A percentile compares a stretch with the other conserved stretches of the same genome.
Evolutionary conservation across 768 basidiomycete genomes (phyloP).

Genomic region (Mycena maculata): DNA sequence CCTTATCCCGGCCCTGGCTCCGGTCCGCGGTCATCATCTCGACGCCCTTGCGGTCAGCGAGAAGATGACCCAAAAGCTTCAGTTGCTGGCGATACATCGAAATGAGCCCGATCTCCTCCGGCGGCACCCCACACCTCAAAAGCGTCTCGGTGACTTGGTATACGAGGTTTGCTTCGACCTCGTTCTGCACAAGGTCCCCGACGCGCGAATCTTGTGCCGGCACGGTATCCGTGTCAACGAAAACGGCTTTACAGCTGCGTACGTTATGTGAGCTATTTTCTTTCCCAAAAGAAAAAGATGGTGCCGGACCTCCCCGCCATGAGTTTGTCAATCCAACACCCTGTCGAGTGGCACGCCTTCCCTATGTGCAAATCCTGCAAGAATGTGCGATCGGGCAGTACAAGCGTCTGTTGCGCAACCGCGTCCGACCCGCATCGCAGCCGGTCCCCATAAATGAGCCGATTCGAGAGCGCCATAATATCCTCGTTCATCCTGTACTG

Average conservation of each 20-base stretch:
- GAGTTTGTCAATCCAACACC: slow-evolving; percentile 80
- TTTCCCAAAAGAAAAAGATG: not conserved
- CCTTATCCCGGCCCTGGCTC: slow-evolving; percentile 96
- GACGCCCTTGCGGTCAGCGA: slow-evolving; percentile 66
- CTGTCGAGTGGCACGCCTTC: slow-evolving; percentile 44
- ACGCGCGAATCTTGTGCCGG: slow-evolving; percentile 84
- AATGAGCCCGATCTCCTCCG: slow-evolving; percentile 86
- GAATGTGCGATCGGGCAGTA: slow-evolving; percentile 60
- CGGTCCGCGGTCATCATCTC: slow-evolving; percentile 94
- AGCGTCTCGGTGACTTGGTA: slow-evolving; percentile 78
- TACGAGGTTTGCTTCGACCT: slow-evolving; percentile 77
- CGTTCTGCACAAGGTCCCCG: slow-evolving; percentile 93
- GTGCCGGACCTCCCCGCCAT: slow-evolving; percentile 70
- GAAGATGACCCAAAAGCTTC: slow-evolving; percentile 81
- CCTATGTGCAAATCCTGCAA: slow-evolving; percentile 57
- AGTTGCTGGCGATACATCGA: slow-evolving; percentile 96
- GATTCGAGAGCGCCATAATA: slow-evolving; percentile 93
- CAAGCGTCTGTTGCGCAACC: slow-evolving; percentile 71
- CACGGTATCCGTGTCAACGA: slow-evolving; percentile 91
- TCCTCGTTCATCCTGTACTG: slow-evolving; percentile 98
- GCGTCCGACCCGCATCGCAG: slow-evolving; percentile 82
- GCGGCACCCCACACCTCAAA: slow-evolving; percentile 68
- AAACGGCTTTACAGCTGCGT: slow-evolving; percentile 84
- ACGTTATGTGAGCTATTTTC: slow-evolving; percentile 1
- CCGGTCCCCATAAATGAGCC: slow-evolving; percentile 83